Conservation (phyloP, 306 rosid genomes). For the Quercus parvula region DNA sequence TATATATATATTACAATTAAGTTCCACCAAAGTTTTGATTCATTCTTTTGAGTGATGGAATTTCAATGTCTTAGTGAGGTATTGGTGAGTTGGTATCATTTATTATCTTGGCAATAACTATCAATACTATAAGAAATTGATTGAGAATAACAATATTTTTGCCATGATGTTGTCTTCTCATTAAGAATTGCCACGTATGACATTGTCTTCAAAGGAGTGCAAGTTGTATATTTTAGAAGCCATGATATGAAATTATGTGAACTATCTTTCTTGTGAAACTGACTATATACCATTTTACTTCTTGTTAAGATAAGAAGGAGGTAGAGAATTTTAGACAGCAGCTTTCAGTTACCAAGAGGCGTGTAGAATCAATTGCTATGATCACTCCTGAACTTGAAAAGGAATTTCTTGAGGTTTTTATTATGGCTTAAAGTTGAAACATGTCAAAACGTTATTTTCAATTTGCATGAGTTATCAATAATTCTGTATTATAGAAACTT, state of each 20-base stretch:
- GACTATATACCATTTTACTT: constrained; percentile 6
- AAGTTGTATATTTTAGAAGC: background rate
- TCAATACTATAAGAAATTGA: background rate
- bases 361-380: constrained; percentile 66
- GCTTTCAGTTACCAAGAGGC: constrained; percentile 51
- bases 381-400: constrained; percentile 69
- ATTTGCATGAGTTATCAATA: background rate
- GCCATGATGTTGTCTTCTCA: background rate
- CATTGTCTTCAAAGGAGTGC: background rate
- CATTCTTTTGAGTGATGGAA: background rate
- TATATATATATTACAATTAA: background rate
- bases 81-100: background rate
- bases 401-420: constrained; percentile 78
- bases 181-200: background rate
- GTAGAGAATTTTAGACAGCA: constrained; percentile 46
- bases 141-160: background rate
- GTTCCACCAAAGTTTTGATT: background rate
- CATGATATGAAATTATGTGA: background rate
- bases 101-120: background rate
- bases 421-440: background rate
- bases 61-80: background rate
- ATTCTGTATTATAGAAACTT: background rate
- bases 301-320: constrained; percentile 63
- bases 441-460: background rate
- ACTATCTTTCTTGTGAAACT: background rate